These are phyloP conservation scores for Eucalyptus victrix DNA, from an alignment of 345 rosid genomes.

Conservation along the genomic window DNA sequence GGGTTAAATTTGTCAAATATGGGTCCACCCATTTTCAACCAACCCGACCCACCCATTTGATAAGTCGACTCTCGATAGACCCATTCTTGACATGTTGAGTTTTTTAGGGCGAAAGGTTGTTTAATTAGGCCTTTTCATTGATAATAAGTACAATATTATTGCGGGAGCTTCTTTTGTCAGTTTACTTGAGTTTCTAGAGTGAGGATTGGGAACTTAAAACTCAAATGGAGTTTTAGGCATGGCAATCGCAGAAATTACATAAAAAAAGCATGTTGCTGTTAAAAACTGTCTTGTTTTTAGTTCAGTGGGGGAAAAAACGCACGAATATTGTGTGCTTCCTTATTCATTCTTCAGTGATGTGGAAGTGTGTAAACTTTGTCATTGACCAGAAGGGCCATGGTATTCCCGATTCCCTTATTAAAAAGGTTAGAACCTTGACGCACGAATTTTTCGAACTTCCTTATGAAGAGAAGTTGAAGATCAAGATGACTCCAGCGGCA, in stretches of 20 bases:
- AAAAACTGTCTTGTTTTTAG: background rate
- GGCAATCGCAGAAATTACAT: background rate
- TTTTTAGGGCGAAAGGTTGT: background rate
- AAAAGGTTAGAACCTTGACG: constrained; percentile 27
- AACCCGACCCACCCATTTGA: too few relatives aligned
- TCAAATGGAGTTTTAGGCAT: background rate
- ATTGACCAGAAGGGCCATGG: constrained; percentile 69
- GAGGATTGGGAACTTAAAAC: background rate
- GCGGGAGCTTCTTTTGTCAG: background rate
- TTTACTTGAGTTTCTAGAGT: background rate
- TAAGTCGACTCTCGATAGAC: background rate
- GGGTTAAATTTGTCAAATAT: too few relatives aligned
- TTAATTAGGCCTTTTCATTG: background rate
- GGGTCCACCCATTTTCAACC: too few relatives aligned
- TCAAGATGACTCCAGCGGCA: constrained; percentile 59
- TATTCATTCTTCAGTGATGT: background rate
- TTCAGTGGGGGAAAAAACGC: background rate
- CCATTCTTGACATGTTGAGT: background rate
- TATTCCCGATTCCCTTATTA: constrained; percentile 39
- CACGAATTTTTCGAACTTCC: constrained; percentile 53
- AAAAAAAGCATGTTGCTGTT: background rate
- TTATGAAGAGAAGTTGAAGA: constrained; percentile 52
- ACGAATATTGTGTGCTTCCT: background rate
- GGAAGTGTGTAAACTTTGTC: background rate
- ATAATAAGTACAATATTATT: background rate